Base-by-base conservation (phyloP, 116 monocot species). In the Cymodocea nodosa region DNA sequence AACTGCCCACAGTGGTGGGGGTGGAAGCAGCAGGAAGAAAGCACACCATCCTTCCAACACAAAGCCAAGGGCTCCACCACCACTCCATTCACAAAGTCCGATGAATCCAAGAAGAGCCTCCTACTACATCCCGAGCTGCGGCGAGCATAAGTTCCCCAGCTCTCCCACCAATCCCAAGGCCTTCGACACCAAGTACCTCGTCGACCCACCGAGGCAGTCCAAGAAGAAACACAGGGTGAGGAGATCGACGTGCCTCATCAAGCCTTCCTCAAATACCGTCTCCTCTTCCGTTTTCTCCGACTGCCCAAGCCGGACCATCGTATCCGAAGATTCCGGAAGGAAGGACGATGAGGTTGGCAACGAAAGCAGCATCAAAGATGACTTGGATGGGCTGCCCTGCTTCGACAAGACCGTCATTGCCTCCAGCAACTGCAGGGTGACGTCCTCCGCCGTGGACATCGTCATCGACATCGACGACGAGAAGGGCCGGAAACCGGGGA, bases 31-130 rank as follows among this genome's bases (percentile, higher is more conserved):
- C 22, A 35, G 8, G 19, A 62, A 69, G 14, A 68, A 48, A n/a
- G 54, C 35, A 6, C 34, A 51, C 16, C 23, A n/a, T 39, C 35
- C 58, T 17, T 17, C 63, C 35, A 30, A 30, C 30, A 50, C 35
- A 8, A 56, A 61, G 18, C 20, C 73, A 4, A 48, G 64, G 20
- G 52, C 69, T 34, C 55, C 69, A 3, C 35, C 44, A 5, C 36
- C 48, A 25, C 44, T 23, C 44, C 24, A n/a, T n/a, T n/a, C 19
- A 9, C 58, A 62, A 19, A 25, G 67, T 4, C 67, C 73, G 11
- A 52, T 67, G 36, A 50, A 61, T 10, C 81, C 86, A 13, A 75
- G 78, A 63, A 85, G 87, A 71, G 81, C 82, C n/a, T 92, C 92
- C 52, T 80, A 78, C 73, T 86, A 89, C 81, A 75, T 80, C 49